Base-by-base conservation (phyloP, 768 basidiomycete species). In the Pholiota conissans region DNA sequence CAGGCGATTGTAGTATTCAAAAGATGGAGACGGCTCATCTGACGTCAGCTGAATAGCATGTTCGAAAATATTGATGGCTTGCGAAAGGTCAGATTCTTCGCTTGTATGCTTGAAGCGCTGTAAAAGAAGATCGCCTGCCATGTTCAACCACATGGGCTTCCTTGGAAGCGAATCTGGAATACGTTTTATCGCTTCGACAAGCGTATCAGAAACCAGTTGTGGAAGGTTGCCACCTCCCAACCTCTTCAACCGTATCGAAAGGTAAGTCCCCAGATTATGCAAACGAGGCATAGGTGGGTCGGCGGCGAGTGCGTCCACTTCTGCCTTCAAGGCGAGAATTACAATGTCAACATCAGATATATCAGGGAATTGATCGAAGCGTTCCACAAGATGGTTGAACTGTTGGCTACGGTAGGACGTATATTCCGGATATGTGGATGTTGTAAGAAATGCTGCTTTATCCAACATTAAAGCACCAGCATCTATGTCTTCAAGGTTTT, bases 131-230 rank as follows among this genome's bases (percentile, higher is more conserved):
- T 24, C 8, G 11, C 29, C 50, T 8, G 47, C n/a, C 40, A 52
- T 52, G 39, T 34, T 26, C 18, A 58, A 18, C 57, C 57, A 58
- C 14, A 20, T 4, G 2, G 22, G 42, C 30, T 58, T 52, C 4
- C 46, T 29, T 14, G 50, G 13, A 26, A 24, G 16, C 8, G 22
- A 7, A n/a, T 47, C 30, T 11, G 50, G 18, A 28, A 58, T 10
- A n/a, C 24, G 16, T 10, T 58, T 26, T 27, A 18, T 22, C 7
- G 28, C 42, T 2, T 32, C 37, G 22, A 22, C 42, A 16, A 58
- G 29, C 18, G 4, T 14, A 28, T 49, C 26, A 11, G 28, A 24
- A 29, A 49, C 24, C 9, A 14, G 9, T 16, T 26, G 24, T 3
- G 16, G 24, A 29, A 27, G 14, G 32, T 37, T 26, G 30, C 50